phyloP scores from a whole-genome alignment of 352 stramenopile species.

The Phytophthora rubi region DNA sequence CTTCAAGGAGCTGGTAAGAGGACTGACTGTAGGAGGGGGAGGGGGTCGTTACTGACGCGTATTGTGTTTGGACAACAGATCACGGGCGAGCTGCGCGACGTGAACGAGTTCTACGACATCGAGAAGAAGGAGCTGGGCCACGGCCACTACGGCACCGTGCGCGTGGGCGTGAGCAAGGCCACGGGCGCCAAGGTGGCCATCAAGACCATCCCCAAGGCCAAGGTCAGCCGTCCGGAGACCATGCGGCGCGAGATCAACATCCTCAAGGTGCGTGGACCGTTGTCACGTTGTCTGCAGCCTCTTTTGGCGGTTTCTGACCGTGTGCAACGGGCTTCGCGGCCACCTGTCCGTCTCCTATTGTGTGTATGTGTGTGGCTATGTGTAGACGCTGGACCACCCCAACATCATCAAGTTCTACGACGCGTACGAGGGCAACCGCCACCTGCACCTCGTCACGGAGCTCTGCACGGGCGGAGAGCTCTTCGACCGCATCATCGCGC shows the following conservation, averaged over 20 bases:
- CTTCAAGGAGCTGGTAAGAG: slow-evolving; percentile 71
- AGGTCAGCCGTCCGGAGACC: slow-evolving; percentile 94
- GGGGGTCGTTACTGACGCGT: too few relatives aligned
- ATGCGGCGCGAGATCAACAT: slow-evolving; percentile 95
- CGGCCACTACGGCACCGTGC: slow-evolving; percentile 97
- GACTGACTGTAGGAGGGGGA: neutral
- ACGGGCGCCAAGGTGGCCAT: slow-evolving; percentile 97
- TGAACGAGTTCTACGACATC: slow-evolving; percentile 89
- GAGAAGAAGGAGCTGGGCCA: slow-evolving; percentile 90
- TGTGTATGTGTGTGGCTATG: neutral
- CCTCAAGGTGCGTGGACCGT: slow-evolving; percentile 59
- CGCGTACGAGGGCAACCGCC: slow-evolving; percentile 97
- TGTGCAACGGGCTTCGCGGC: neutral
- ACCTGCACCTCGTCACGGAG: slow-evolving; percentile 98
- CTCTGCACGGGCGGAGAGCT: slow-evolving; percentile 97
- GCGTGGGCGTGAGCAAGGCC: slow-evolving; percentile 93
- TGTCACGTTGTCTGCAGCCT: neutral
- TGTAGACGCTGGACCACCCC: slow-evolving; percentile 90
- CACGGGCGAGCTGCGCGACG: slow-evolving; percentile 80
- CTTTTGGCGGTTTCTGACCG: neutral
- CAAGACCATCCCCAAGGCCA: slow-evolving; percentile 98
- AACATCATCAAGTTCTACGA: slow-evolving; percentile 99
- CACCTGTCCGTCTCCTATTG: neutral
- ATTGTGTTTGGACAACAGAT: slow-evolving; percentile 47
- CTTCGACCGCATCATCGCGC: slow-evolving; percentile 93